Evolutionary conservation across 1,284 basidiomycete species (phyloP), one percentile per base, ranked within the genome.

Genomic region (Tilletia walkeri): DNA sequence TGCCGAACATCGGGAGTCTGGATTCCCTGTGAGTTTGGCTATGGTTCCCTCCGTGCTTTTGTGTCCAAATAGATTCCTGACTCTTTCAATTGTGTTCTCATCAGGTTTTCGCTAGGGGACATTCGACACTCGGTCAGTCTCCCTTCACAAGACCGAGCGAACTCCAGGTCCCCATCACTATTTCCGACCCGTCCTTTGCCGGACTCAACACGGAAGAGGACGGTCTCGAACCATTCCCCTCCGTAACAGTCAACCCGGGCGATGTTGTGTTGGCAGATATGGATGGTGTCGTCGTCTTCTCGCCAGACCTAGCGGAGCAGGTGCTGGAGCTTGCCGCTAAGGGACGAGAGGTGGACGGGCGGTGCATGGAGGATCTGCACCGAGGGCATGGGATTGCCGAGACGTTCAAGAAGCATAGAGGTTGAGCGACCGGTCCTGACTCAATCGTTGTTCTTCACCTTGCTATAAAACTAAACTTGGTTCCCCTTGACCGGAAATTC

Each of bases 271-370:
- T 95, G 18, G 94, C 90, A 16, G 95, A 98, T 81, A 87, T 90
- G 69, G 92, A 97, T 81, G 95, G 95, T 0, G 93, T 95, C 0
- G 92, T 97, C 1, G 91, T 90, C 76, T 88, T 96, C 18, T 90
- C 92, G 0, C 85, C 84, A 34, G 85, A 84, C 2, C 76, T 90
- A 69, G 86, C 89, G 12, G 85, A 86, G 18, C 84, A 89, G 73
- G 92, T 93, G 2, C 78, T 90, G 7, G 86, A 88, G 65, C 74
- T 89, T 38, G 92, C 91, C 18, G 77, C 80, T 20, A 88, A 88
- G 76, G 90, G 89, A 9, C 86, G 88, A 72, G 87, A 88, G 67
- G 86, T 91, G 6, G 94, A 97, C 83, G 89, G 86, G 30, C 87
- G 85, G 74, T 93, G 92, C 73, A 87, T 92, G 87, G 85, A 85